Conservation (phyloP, 176 grass and related monocot species). For the Eremochloa ophiuroides region DNA sequence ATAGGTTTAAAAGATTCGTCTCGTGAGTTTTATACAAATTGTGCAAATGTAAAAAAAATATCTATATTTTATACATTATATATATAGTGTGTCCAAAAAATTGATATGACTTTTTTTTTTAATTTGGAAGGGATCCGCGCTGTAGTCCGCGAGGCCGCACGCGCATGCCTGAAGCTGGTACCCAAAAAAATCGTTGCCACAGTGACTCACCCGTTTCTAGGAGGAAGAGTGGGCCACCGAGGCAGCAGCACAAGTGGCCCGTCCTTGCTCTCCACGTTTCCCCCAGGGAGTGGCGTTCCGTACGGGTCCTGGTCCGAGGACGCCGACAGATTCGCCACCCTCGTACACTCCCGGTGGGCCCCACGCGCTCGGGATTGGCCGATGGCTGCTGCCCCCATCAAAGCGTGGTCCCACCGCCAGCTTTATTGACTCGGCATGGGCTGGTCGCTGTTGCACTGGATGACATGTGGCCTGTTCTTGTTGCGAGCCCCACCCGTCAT, state of each 20-base stretch:
- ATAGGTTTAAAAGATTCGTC: too few species aligned
- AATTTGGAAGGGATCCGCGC: too few species aligned
- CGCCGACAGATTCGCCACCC: slow-evolving; percentile 33
- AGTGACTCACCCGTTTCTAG: background rate
- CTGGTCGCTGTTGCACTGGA: fast-evolving
- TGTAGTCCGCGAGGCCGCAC: too few species aligned
- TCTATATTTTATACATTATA: too few species aligned
- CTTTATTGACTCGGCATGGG: background rate
- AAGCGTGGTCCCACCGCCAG: background rate
- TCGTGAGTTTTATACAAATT: too few species aligned
- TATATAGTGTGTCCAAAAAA: too few species aligned
- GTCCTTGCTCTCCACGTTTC: background rate
- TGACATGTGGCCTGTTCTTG: background rate
- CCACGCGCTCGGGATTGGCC: background rate
- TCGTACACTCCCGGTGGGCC: slow-evolving; percentile 26
- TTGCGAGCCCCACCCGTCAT: background rate
- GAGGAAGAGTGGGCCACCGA: background rate
- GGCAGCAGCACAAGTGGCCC: background rate
- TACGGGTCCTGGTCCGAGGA: slow-evolving; percentile 41
- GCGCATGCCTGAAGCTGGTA: background rate
- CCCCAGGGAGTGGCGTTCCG: background rate
- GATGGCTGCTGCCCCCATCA: background rate
- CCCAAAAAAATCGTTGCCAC: background rate
- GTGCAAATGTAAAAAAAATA: too few species aligned
- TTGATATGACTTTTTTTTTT: too few species aligned